Evolutionary conservation across 2,329 filamentous ascomycete genomes (phyloP).

Genomic region (Cyphellophora attinorum): DNA sequence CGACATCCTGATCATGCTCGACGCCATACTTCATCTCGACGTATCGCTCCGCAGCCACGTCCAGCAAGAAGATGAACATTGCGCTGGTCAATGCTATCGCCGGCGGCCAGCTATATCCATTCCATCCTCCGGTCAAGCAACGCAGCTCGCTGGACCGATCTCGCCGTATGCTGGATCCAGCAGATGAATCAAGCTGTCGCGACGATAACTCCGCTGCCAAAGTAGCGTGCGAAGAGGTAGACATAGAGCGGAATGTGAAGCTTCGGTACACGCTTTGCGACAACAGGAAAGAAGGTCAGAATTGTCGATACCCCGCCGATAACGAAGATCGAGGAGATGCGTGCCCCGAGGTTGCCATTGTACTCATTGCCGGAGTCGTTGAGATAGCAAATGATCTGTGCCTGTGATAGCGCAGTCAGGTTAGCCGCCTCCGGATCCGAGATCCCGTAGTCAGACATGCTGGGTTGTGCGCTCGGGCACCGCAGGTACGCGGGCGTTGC

Average conservation of each 20-base stretch:
- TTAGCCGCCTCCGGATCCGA: too few relatives aligned
- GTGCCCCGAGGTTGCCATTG: constrained; percentile 37
- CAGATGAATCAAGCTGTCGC: constrained; percentile 40
- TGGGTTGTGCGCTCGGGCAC: too few relatives aligned
- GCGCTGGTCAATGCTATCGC: constrained; percentile 79
- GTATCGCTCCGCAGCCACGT: constrained; percentile 70
- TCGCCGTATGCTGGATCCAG: constrained; percentile 59
- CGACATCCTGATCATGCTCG: background rate
- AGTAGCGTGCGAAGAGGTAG: constrained; percentile 39
- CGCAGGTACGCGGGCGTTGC: too few relatives aligned
- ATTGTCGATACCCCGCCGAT: constrained; percentile 31
- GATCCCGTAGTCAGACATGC: too few relatives aligned
- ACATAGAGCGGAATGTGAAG: constrained; percentile 32
- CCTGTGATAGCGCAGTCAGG: too few relatives aligned
- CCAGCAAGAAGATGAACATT: constrained; percentile 78
- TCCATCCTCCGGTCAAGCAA: constrained; percentile 57
- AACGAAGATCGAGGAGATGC: constrained; percentile 36
- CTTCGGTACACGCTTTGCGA: constrained; percentile 29
- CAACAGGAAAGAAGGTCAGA: constrained; percentile 37
- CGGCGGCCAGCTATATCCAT: constrained; percentile 70
- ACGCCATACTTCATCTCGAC: constrained; percentile 24
- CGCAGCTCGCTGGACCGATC: constrained; percentile 54
- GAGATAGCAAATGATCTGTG: too few relatives aligned
- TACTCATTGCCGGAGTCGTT: constrained; percentile 45
- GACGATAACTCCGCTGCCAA: constrained; percentile 38